These are phyloP conservation scores for Penicillium taxi DNA, from an alignment of 495 filamentous ascomycete species.

Conservation along the genomic window DNA sequence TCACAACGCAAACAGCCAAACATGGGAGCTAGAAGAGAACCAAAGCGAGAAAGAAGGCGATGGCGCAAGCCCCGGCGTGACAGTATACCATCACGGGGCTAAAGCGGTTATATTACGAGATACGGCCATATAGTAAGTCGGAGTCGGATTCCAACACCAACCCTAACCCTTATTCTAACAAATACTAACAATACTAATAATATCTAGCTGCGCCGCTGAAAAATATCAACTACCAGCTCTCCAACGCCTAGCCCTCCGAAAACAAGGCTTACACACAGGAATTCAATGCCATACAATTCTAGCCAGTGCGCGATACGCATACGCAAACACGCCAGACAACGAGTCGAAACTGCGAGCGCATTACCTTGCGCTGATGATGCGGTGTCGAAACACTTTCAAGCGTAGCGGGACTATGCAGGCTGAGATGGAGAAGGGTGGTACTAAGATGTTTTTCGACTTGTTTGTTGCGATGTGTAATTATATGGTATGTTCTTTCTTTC, in stretches of 20 bases:
- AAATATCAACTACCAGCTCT: conserved; percentile 74
- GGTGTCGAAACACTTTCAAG: conserved; percentile 79
- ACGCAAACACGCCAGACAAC: conserved; percentile 78
- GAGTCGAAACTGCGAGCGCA: conserved; percentile 86
- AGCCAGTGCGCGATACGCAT: conserved; percentile 74
- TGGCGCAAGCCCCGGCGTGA: conserved; percentile 50
- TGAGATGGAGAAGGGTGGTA: conserved; percentile 82
- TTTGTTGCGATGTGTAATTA: conserved; percentile 92
- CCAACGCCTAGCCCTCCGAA: conserved; percentile 73
- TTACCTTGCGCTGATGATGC: conserved; percentile 86
- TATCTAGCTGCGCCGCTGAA: conserved; percentile 64
- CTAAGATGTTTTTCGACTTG: conserved; percentile 85
- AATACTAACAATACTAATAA: neutral
- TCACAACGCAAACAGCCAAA: conserved; percentile 58
- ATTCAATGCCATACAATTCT: conserved; percentile 81
- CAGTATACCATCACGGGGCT: conserved; percentile 57
- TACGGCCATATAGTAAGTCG: conserved; percentile 70
- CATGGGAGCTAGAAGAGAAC: conserved; percentile 63
- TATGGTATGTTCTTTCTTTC: conserved; percentile 44
- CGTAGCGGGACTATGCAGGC: conserved; percentile 92
- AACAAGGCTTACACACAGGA: conserved; percentile 76
- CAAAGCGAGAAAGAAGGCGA: conserved; percentile 24
- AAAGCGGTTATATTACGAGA: conserved; percentile 71
- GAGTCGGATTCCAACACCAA: neutral
- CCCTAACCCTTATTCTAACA: neutral